phyloP scores from a whole-genome alignment of 352 stramenopile genomes.

The Phytophthora meadii region DNA sequence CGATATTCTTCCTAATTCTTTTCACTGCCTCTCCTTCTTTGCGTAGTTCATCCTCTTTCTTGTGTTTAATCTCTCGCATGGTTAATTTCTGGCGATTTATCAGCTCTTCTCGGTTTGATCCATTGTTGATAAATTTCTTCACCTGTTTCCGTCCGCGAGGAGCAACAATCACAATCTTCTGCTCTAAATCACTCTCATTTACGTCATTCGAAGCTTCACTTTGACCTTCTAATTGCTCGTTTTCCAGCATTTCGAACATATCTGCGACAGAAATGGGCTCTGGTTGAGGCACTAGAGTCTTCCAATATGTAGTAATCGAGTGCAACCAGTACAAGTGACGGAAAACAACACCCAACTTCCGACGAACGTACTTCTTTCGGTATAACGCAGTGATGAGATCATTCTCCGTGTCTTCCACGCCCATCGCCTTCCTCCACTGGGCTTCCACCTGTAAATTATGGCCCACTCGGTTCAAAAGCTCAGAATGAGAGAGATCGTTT shows the following conservation, averaged over 20 bases:
- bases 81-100: constrained; percentile 46
- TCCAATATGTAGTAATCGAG: constrained; percentile 49
- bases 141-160: constrained; percentile 12
- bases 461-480: constrained; percentile 60
- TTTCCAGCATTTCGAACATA: constrained; percentile 5
- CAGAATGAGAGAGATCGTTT: constrained; percentile 54
- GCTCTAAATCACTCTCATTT: constrained; percentile 2
- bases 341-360: constrained; percentile 43
- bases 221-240: neutral
- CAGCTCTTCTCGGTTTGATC: constrained; percentile 38
- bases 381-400: constrained; percentile 66
- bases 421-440: constrained; percentile 74
- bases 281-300: constrained; percentile 28
- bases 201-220: neutral
- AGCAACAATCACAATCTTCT: constrained; percentile 24
- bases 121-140: constrained; percentile 11
- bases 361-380: constrained; percentile 65
- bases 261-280: neutral
- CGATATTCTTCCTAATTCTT: constrained; percentile 47
- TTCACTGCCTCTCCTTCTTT: constrained; percentile 43
- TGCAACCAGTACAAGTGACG: constrained; percentile 35
- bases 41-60: constrained; percentile 55
- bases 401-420: constrained; percentile 60
- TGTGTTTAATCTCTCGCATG: constrained; percentile 50
- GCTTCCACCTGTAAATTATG: constrained; percentile 74